Conservation (phyloP, 2,329 filamentous ascomycete species). For the Phaeoacremonium minimum region DNA sequence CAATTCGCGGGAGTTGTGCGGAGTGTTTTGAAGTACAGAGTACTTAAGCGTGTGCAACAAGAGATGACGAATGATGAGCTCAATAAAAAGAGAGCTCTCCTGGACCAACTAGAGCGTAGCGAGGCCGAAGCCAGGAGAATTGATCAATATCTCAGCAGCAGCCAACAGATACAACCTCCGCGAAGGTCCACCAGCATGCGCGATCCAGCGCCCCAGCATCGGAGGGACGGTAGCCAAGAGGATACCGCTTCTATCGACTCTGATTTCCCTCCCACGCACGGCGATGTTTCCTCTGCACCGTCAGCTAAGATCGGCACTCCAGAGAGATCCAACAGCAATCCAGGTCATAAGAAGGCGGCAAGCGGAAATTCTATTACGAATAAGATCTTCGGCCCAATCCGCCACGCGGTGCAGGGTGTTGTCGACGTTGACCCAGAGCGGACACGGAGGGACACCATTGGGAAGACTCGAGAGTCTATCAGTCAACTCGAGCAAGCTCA, state of each 20-base stretch:
- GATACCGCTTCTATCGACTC: constrained; percentile 92
- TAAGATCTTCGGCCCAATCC: constrained; percentile 92
- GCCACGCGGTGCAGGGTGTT: constrained; percentile 92
- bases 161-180: constrained; percentile 59
- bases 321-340: constrained; percentile 40
- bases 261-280: constrained; percentile 88
- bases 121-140: constrained; percentile 91
- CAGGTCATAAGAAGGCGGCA: constrained; percentile 71
- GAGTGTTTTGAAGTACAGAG: constrained; percentile 80
- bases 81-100: constrained; percentile 74
- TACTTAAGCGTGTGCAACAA: constrained; percentile 92
- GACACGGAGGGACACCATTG: constrained; percentile 87
- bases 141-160: constrained; percentile 82
- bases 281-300: constrained; percentile 63
- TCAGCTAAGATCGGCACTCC: constrained; percentile 71
- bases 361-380: constrained; percentile 88
- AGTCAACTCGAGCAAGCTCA: constrained; percentile 85
- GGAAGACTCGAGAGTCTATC: constrained; percentile 89
- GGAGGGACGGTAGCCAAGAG: constrained; percentile 57
- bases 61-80: constrained; percentile 96
- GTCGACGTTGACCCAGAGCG: constrained; percentile 94
- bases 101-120: constrained; percentile 89
- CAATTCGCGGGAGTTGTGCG: constrained; percentile 95
- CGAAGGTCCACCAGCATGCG: constrained; percentile 62
- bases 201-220: constrained; percentile 43